phyloP scores from a whole-genome alignment of 2,329 filamentous ascomycete genomes.

The Fonsecaea pedrosoi region DNA sequence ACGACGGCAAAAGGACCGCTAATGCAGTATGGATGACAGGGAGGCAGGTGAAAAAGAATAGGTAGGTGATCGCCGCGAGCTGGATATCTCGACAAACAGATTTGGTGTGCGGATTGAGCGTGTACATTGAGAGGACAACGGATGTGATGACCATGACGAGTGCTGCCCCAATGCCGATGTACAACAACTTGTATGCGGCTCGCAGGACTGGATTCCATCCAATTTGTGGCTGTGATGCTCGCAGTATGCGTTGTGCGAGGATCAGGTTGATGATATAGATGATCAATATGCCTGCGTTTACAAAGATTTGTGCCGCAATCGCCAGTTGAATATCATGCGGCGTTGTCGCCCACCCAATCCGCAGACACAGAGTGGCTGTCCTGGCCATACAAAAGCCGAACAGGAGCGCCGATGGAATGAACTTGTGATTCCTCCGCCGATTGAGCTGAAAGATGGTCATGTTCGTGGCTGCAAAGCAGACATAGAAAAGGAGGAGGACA shows the following conservation, averaged over 20 bases:
- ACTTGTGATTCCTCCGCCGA: slow-evolving; percentile 53
- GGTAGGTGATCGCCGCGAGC: slow-evolving; percentile 65
- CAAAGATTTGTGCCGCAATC: slow-evolving; percentile 70
- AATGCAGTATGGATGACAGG: slow-evolving; percentile 64
- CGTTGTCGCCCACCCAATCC: slow-evolving; percentile 62
- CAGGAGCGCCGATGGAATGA: slow-evolving; percentile 53
- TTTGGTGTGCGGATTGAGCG: slow-evolving; percentile 60
- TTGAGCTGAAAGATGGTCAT: slow-evolving; percentile 56
- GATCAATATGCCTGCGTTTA: slow-evolving; percentile 76
- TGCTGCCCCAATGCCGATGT: slow-evolving; percentile 63
- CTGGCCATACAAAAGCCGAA: slow-evolving; percentile 61
- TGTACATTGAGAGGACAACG: slow-evolving; percentile 72
- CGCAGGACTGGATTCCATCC: slow-evolving; percentile 69
- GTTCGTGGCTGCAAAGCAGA: slow-evolving; percentile 51
- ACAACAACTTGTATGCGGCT: slow-evolving; percentile 63
- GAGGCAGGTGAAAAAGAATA: slow-evolving; percentile 70
- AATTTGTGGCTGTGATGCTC: slow-evolving; percentile 72
- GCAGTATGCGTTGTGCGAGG: slow-evolving; percentile 75
- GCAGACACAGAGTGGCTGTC: slow-evolving; percentile 54
- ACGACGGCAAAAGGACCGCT: slow-evolving; percentile 55
- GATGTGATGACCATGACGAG: slow-evolving; percentile 71
- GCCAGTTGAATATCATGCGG: slow-evolving; percentile 54
- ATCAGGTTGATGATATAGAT: slow-evolving; percentile 80
- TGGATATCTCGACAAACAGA: slow-evolving; percentile 67
- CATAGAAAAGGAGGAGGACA: slow-evolving; percentile 64